Evolutionary conservation across 2,329 filamentous ascomycete species (phyloP).

Genomic region (Colletotrichum sp.): DNA sequence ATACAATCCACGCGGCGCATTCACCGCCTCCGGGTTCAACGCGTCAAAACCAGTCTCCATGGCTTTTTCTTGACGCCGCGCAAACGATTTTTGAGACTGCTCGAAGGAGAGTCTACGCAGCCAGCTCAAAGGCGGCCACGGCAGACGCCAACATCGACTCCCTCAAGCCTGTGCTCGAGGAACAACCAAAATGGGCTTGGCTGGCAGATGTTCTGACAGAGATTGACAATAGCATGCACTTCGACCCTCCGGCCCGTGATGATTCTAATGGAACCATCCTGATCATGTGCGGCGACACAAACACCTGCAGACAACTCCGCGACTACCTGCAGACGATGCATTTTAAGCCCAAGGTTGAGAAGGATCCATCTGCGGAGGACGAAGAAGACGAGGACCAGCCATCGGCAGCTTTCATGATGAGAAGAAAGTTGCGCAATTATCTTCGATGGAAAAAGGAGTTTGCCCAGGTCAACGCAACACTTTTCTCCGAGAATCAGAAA

Average conservation of each 20-base stretch:
- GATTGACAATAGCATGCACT: conserved; percentile 88
- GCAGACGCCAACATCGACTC: conserved; percentile 58
- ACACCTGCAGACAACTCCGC: conserved; percentile 84
- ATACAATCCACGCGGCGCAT: conserved; percentile 91
- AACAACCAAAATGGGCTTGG: conserved; percentile 91
- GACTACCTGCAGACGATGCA: conserved; percentile 95
- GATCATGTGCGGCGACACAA: conserved; percentile 92
- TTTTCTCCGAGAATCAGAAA: conserved; percentile 83
- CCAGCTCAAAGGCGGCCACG: conserved; percentile 55
- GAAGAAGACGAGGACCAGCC: conserved; percentile 61
- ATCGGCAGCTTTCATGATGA: conserved; percentile 88
- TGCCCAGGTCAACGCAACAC: conserved; percentile 77
- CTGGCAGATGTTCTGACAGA: conserved; percentile 91
- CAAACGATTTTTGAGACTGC: conserved; percentile 93
- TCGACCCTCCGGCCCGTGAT: conserved; percentile 77
- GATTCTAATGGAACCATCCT: conserved; percentile 91
- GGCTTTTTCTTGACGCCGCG: conserved; percentile 94
- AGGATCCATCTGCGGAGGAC: conserved; percentile 41
- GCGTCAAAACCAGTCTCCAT: conserved; percentile 88
- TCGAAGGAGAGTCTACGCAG: conserved; percentile 83
- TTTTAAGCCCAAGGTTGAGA: conserved; percentile 61
- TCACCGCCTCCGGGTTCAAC: conserved; percentile 87
- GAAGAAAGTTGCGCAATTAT: conserved; percentile 84
- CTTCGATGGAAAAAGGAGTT: conserved; percentile 91
- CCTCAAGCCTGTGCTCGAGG: conserved; percentile 83